Percentiles rank a stretch among this genome's conserved stretches.
These are phyloP conservation scores for Atkinsonella texensis DNA, from an alignment of 2,329 filamentous ascomycete species.

Conservation along the genomic window DNA sequence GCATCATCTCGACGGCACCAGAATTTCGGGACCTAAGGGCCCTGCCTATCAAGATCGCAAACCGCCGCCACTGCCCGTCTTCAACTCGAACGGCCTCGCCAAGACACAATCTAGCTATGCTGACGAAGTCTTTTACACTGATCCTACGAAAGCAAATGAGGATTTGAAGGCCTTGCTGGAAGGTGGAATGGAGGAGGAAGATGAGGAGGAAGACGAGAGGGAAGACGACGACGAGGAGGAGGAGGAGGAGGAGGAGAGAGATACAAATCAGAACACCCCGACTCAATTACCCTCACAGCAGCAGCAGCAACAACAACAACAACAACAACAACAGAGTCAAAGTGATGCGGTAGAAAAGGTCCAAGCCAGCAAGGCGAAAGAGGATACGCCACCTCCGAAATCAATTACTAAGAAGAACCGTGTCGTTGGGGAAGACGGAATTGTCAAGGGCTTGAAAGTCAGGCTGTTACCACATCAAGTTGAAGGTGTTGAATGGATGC, in stretches of 20 bases:
- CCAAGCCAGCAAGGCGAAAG: constrained; percentile 11
- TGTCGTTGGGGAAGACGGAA: constrained; percentile 32
- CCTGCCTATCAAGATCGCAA: constrained; percentile 36
- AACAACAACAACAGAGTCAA: background rate
- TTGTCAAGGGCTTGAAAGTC: constrained; percentile 69
- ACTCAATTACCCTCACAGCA: background rate
- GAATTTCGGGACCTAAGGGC: constrained; percentile 33
- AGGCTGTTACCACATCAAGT: constrained; percentile 88
- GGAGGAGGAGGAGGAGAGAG: constrained; percentile 5
- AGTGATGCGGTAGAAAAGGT: constrained; percentile 4
- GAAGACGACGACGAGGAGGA: no score
- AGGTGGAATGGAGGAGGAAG: constrained; percentile 65
- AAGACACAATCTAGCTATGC: constrained; percentile 13
- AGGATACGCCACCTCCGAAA: constrained; percentile 6
- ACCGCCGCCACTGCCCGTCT: constrained; percentile 34
- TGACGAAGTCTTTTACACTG: constrained; percentile 51
- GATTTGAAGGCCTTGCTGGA: constrained; percentile 76
- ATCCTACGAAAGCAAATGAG: constrained; percentile 58
- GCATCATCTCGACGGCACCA: constrained; percentile 38
- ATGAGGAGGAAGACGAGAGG: constrained; percentile 40
- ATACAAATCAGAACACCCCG: background rate
- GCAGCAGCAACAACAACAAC: background rate
- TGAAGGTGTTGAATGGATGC: constrained; percentile 92
- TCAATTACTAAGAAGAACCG: constrained; percentile 8
- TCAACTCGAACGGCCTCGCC: constrained; percentile 26